phyloP scores from a whole-genome alignment of 768 basidiomycete species.

The Hydnum rufescens region DNA sequence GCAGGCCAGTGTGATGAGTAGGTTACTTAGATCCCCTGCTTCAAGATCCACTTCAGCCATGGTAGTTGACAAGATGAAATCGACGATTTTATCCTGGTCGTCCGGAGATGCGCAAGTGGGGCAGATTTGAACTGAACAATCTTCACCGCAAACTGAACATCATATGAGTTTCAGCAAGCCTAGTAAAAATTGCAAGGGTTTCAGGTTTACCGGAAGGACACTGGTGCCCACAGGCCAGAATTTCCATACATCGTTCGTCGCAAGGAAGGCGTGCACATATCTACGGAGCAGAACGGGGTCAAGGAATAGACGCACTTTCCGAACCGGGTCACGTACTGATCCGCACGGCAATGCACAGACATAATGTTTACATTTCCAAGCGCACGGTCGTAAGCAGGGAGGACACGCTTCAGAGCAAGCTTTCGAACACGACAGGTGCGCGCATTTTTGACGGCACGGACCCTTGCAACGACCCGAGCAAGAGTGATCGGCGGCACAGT shows the following conservation, averaged over 20 bases:
- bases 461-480: conserved; percentile 29
- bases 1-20: conserved; percentile 41
- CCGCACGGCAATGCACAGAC: conserved; percentile 45
- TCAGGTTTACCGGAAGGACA: conserved; percentile 50
- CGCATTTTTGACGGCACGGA: conserved; percentile 33
- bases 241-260: conserved; percentile 30
- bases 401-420: conserved; percentile 35
- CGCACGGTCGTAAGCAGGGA: conserved; percentile 42
- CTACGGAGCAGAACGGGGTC: too few relatives aligned
- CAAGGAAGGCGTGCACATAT: conserved; percentile 49
- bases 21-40: conserved; percentile 24
- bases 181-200: background rate
- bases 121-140: conserved; percentile 36
- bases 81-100: conserved; percentile 28
- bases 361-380: conserved; percentile 37
- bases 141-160: conserved; percentile 61
- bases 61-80: conserved; percentile 24
- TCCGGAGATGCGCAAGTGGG: conserved; percentile 27
- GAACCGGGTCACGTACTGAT: conserved; percentile 27
- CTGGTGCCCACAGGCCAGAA: conserved; percentile 36
- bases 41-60: conserved; percentile 7
- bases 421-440: conserved; percentile 29
- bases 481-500: conserved; percentile 29
- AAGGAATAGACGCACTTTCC: too few relatives aligned
- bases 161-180: background rate